Conservation (phyloP, 2,329 filamentous ascomycete species). For the Leptosphaerulina australis region DNA sequence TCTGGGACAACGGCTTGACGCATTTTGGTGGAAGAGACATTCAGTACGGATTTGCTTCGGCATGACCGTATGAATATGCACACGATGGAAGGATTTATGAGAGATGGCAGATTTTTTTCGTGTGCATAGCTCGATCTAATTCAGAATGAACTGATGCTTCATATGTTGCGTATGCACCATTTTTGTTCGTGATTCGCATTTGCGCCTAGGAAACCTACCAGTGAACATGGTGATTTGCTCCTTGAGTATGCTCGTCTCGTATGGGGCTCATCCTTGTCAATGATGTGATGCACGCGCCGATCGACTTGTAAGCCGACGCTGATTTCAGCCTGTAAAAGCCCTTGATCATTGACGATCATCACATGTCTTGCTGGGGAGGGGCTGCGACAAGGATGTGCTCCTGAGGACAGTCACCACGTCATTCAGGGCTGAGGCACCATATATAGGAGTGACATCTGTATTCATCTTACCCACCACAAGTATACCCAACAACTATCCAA, state of each 20-base stretch:
- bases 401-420: conserved; percentile 11
- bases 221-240: background rate
- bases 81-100: conserved; percentile 31
- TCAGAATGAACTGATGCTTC: conserved; percentile 34
- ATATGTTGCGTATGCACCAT: background rate
- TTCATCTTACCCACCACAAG: background rate
- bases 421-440: background rate
- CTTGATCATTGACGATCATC: conserved; percentile 9
- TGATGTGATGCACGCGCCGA: conserved; percentile 22
- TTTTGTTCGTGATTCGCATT: background rate
- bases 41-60: conserved; percentile 34
- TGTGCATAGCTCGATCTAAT: conserved; percentile 43
- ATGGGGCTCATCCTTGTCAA: conserved; percentile 16
- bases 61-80: conserved; percentile 27
- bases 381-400: conserved; percentile 11
- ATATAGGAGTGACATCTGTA: conserved; percentile 1
- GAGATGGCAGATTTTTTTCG: conserved; percentile 26
- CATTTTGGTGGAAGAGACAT: conserved; percentile 12
- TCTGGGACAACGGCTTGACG: conserved; percentile 2
- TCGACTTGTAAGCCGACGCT: conserved; percentile 4
- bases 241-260: background rate
- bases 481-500: background rate
- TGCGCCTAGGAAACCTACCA: background rate
- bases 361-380: conserved; percentile 11
- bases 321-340: conserved; percentile 6